Conservation (phyloP, 1,284 basidiomycete genomes). For the Ceratobasidium sp. region DNA sequence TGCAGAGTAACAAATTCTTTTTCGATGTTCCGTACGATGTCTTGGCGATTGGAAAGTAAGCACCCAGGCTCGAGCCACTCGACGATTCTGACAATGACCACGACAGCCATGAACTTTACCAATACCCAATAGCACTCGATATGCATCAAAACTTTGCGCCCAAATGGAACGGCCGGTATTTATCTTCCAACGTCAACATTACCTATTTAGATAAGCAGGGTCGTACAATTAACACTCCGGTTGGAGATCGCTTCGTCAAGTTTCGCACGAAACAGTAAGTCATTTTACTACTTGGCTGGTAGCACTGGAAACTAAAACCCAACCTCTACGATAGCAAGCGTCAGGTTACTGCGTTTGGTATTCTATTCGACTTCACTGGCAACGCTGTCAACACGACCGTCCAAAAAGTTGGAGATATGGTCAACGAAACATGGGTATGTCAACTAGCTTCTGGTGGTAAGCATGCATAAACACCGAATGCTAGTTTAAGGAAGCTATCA, state of each 20-base stretch:
- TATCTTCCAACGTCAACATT: slow-evolving; percentile 86
- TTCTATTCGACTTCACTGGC: slow-evolving; percentile 76
- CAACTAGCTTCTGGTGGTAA: neutral
- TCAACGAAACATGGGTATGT: slow-evolving; percentile 61
- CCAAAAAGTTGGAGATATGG: slow-evolving; percentile 74
- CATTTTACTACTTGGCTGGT: neutral
- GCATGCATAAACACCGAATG: slow-evolving; percentile 17
- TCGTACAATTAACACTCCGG: slow-evolving; percentile 60
- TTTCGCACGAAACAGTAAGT: slow-evolving; percentile 76
- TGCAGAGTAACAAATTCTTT: slow-evolving; percentile 72
- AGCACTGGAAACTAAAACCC: neutral
- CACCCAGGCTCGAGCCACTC: slow-evolving; percentile 22
- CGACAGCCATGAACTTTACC: slow-evolving; percentile 80
- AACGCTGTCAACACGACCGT: slow-evolving; percentile 72
- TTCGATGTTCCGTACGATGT: slow-evolving; percentile 80
- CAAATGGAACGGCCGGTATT: slow-evolving; percentile 72
- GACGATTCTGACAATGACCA: neutral
- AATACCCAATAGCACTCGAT: slow-evolving; percentile 75
- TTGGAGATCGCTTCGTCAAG: slow-evolving; percentile 73
- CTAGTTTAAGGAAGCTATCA: slow-evolving; percentile 77
- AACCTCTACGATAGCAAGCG: slow-evolving; percentile 58
- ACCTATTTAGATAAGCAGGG: slow-evolving; percentile 63
- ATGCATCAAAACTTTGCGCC: slow-evolving; percentile 82
- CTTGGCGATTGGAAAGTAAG: slow-evolving; percentile 83
- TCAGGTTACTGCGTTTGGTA: slow-evolving; percentile 78